phyloP scores from a whole-genome alignment of 169 alveolate genomes.

The Plasmodium knowlesi region DNA sequence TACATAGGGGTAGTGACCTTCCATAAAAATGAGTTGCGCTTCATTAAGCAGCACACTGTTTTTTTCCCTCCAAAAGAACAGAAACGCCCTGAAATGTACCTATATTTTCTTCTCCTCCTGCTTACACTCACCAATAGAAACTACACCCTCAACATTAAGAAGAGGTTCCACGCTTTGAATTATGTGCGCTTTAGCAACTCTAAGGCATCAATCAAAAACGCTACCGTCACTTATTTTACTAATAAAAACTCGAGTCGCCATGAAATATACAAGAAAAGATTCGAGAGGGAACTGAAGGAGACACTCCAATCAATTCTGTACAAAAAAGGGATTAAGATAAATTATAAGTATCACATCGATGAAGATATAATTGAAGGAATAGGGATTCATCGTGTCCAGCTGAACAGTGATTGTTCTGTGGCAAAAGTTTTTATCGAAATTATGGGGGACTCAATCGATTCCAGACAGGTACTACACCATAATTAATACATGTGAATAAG shows the following conservation, averaged over 20 bases:
- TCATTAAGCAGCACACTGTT: background rate
- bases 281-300: conserved; percentile 46
- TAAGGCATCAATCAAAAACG: conserved; percentile 11
- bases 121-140: conserved; percentile 32
- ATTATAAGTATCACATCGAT: conserved; percentile 70
- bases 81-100: conserved; percentile 48
- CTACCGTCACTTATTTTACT: background rate
- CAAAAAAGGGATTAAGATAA: conserved; percentile 63
- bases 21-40: background rate
- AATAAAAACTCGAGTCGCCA: conserved; percentile 49
- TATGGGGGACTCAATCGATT: conserved; percentile 73
- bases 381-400: conserved; percentile 39
- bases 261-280: conserved; percentile 69
- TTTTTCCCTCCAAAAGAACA: background rate
- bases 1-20: background rate
- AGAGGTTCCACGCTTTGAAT: conserved; percentile 1
- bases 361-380: conserved; percentile 76
- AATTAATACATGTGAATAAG: background rate
- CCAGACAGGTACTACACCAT: conserved; percentile 33
- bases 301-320: conserved; percentile 63
- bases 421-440: conserved; percentile 71
- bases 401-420: conserved; percentile 63
- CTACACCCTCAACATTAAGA: conserved; percentile 25
- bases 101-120: conserved; percentile 32
- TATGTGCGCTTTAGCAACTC: background rate